These are phyloP conservation scores for Boletus sp. DNA, from an alignment of 1,284 basidiomycete genomes.

Conservation along the genomic window DNA sequence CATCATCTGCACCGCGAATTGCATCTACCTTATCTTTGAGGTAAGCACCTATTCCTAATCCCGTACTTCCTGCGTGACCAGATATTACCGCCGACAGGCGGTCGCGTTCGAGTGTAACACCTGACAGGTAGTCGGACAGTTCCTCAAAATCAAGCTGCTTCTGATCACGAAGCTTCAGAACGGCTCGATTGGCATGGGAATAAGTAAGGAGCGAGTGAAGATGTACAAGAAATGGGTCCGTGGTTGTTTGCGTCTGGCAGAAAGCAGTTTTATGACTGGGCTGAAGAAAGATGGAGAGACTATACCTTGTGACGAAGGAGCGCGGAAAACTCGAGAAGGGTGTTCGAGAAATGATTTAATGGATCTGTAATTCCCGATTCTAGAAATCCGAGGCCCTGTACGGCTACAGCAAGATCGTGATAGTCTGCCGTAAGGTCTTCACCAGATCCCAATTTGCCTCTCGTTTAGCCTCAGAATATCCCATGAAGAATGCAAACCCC, in stretches of 20 bases:
- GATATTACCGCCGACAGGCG: conserved; percentile 81
- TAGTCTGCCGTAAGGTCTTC: conserved; percentile 96
- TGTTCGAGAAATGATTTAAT: conserved; percentile 93
- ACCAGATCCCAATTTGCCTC: conserved; percentile 70
- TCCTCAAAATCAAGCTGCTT: conserved; percentile 99
- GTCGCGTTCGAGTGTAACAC: conserved; percentile 88
- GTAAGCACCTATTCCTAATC: conserved; percentile 84
- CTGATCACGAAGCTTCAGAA: conserved; percentile 93
- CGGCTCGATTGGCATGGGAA: conserved; percentile 83
- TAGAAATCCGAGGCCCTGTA: conserved; percentile 94
- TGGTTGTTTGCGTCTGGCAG: conserved; percentile 73
- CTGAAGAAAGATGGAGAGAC: not conserved
- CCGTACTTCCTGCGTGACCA: conserved; percentile 76
- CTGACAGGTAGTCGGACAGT: conserved; percentile 90
- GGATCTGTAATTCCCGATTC: conserved; percentile 98
- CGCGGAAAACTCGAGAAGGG: conserved; percentile 88
- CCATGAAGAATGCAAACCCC: conserved; percentile 29
- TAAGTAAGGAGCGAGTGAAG: conserved; percentile 88
- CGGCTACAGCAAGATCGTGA: conserved; percentile 91
- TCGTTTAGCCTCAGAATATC: conserved; percentile 74
- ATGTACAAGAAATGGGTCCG: conserved; percentile 85
- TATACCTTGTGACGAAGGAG: conserved; percentile 74
- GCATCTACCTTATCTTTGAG: conserved; percentile 92
- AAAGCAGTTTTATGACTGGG: conserved; percentile 4
- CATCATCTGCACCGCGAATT: conserved; percentile 89